Evolutionary conservation across 371 early-diverging fungal genomes (phyloP), one percentile per base, ranked within the genome.

Genomic region (Thermomucor indicae-seudaticae): DNA sequence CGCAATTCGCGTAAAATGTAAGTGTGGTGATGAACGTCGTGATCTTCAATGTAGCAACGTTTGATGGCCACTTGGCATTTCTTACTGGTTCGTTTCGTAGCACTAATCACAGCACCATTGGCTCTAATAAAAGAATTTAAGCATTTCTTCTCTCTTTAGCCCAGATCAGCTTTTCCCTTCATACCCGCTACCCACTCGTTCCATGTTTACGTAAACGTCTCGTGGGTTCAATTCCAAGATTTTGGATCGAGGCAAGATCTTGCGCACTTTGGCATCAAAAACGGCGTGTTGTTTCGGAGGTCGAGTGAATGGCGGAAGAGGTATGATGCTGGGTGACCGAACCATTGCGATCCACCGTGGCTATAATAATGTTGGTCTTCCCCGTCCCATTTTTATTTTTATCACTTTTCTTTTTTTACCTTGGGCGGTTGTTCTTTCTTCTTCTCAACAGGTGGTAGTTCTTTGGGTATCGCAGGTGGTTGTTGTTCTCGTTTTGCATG

Each of bases 161-260:
- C n/a, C n/a, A n/a, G n/a, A n/a, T n/a, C n/a, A n/a, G n/a, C n/a
- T n/a, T n/a, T n/a, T n/a, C n/a, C n/a, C n/a, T n/a, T n/a, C 41
- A 53, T 64, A 75, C 75, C 77, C 77, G 45, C 72, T 72, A n/a
- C 77, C 77, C 17, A 76, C 64, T 64, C 67, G 58, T 14, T 51
- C 52, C 48, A 65, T 55, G 24, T 65, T 69, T 48, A 56, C 50
- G 43, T 65, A 76, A 45, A 61, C 51, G 19, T 64, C 60, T 29
- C 55, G 55, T 25, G 77, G 77, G 39, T 76, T 65, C 10, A 53
- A 28, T 29, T 68, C 67, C 62, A 76, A 58, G 22, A 69, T 64
- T 50, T 76, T 76, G 34, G 58, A 51, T 46, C 51, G 47, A 17
- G 77, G 72, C 24, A 76, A 54, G 11, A 65, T 59, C 53, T 76